Evolutionary conservation across 352 stramenopile species (phyloP).

Genomic region (Phytophthora fragariae): DNA sequence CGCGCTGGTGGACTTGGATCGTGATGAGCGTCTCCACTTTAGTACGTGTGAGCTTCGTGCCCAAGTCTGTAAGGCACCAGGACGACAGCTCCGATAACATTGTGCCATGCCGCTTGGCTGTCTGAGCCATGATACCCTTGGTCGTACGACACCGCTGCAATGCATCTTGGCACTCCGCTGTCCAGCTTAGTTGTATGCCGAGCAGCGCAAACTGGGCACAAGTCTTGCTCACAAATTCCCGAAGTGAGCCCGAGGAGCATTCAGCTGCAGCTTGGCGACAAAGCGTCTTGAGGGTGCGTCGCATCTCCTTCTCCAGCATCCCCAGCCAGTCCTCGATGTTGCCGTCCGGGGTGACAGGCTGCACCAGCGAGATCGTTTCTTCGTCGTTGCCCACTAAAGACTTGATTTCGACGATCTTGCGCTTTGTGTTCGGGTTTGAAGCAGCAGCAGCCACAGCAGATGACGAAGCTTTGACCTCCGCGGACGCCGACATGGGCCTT

Average conservation of each 20-base stretch:
- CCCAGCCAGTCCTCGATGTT: slow-evolving; percentile 90
- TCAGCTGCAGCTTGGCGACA: slow-evolving; percentile 69
- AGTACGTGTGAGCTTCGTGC: slow-evolving; percentile 90
- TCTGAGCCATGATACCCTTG: slow-evolving; percentile 90
- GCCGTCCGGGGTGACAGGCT: slow-evolving; percentile 62
- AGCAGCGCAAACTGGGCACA: slow-evolving; percentile 80
- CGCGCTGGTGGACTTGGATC: slow-evolving; percentile 92
- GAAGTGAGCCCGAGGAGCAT: slow-evolving; percentile 52
- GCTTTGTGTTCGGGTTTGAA: slow-evolving; percentile 44
- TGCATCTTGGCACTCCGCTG: slow-evolving; percentile 72
- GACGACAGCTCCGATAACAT: slow-evolving; percentile 91
- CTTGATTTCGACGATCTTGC: slow-evolving; percentile 82
- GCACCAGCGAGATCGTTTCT: slow-evolving; percentile 74
- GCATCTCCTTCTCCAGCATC: slow-evolving; percentile 77
- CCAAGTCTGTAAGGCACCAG: slow-evolving; percentile 92
- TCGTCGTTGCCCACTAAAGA: slow-evolving; percentile 73
- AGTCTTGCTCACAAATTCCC: slow-evolving; percentile 78
- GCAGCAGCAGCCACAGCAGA: not conserved
- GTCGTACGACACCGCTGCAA: slow-evolving; percentile 79
- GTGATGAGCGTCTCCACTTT: slow-evolving; percentile 96
- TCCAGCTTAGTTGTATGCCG: slow-evolving; percentile 84
- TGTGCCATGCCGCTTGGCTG: slow-evolving; percentile 74
- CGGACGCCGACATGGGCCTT: slow-evolving; percentile 16
- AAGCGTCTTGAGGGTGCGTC: slow-evolving; percentile 67
- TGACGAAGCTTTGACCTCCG: slow-evolving; percentile 18